These are phyloP conservation scores for Hypoxylon crocopeplum DNA, from an alignment of 495 filamentous ascomycete species.

Conservation along the genomic window DNA sequence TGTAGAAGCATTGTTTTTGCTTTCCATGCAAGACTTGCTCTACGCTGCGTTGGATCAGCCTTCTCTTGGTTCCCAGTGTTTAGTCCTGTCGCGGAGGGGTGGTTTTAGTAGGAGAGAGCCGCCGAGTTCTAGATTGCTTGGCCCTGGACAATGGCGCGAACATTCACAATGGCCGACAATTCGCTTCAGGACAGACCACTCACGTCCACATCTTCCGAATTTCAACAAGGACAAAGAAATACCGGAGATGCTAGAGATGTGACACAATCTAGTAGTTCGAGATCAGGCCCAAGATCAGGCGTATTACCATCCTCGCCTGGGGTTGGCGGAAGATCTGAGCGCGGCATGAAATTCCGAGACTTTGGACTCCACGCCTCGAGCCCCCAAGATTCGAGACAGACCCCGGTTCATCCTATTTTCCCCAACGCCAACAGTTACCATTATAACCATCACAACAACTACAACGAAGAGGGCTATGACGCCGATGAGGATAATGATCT, in stretches of 20 bases:
- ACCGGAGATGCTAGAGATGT: slow-evolving; percentile 5
- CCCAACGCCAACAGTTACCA: slow-evolving; percentile 29
- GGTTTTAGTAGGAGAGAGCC: slow-evolving; percentile 1
- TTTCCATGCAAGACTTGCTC: slow-evolving; percentile 5
- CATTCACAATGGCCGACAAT: slow-evolving; percentile 15
- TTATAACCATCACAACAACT: slow-evolving; percentile 2
- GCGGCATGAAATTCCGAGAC: slow-evolving; percentile 28
- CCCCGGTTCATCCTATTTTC: slow-evolving; percentile 35
- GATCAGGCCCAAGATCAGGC: slow-evolving; percentile 32
- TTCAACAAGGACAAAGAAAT: slow-evolving; percentile 10
- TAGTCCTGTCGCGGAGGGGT: neutral
- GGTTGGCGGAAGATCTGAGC: slow-evolving; percentile 26
- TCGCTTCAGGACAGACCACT: neutral
- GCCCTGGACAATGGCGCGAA: slow-evolving; percentile 20
- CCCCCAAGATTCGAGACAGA: slow-evolving; percentile 35
- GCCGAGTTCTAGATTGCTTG: slow-evolving; percentile 20
- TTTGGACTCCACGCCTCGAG: slow-evolving; percentile 29
- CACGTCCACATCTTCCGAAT: slow-evolving; percentile 2
- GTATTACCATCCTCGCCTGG: slow-evolving; percentile 15
- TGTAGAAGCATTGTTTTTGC: too few species aligned
- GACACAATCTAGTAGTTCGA: slow-evolving; percentile 22
- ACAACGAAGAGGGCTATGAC: slow-evolving; percentile 24
- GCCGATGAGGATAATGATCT: slow-evolving; percentile 33
- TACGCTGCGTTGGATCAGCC: slow-evolving; percentile 9
- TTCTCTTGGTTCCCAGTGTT: neutral